Conservation (phyloP, 148 eudicot genomes). For the Rhododendron molle region DNA sequence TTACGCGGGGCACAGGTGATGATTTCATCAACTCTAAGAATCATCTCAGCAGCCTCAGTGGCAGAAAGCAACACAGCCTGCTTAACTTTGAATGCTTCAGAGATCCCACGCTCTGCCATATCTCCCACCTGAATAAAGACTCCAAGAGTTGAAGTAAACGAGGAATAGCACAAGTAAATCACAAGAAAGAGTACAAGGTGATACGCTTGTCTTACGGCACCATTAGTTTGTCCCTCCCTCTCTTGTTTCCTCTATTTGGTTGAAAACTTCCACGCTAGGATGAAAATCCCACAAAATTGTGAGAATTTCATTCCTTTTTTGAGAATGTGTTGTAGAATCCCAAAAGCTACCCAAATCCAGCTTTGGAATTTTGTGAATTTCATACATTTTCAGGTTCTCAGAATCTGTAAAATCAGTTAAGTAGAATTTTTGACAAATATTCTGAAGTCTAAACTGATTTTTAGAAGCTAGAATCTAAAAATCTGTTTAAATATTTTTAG, state of each 20-base stretch:
- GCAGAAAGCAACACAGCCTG: slow-evolving; percentile 89
- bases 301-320: too few species aligned
- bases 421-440: not conserved
- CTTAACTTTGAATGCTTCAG: slow-evolving; percentile 88
- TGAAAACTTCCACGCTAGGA: not conserved
- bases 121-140: slow-evolving; percentile 41
- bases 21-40: slow-evolving; percentile 90
- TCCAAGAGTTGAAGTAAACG: not conserved
- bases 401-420: not conserved
- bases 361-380: not conserved
- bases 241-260: not conserved
- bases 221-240: not conserved
- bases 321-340: too few species aligned
- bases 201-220: not conserved
- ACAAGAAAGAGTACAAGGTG: not conserved
- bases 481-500: too few species aligned
- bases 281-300: not conserved
- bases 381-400: not conserved
- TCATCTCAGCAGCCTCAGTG: slow-evolving; percentile 94
- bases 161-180: not conserved
- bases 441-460: too few species aligned
- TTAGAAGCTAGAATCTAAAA: too few species aligned
- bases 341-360: not conserved
- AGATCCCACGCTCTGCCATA: slow-evolving; percentile 65
- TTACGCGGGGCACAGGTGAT: slow-evolving; percentile 91